These are phyloP conservation scores for Cucurbita moschata DNA, from an alignment of 306 rosid genomes.

Conservation along the genomic window DNA sequence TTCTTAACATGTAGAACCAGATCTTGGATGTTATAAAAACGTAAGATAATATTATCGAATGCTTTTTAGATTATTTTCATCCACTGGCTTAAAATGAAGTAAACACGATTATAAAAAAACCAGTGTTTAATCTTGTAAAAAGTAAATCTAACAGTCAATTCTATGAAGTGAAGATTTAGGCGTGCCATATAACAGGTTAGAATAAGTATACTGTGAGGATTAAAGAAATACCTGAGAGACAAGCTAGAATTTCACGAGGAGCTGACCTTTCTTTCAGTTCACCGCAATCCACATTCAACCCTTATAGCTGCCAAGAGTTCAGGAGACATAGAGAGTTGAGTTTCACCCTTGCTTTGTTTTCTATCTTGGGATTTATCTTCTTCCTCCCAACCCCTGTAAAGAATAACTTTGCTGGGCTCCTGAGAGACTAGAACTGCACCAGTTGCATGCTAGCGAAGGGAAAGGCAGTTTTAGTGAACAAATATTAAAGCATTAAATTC, in stretches of 20 bases:
- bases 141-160: background rate
- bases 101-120: background rate
- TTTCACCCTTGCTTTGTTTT: constrained; percentile 12
- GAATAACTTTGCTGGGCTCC: constrained; percentile 73
- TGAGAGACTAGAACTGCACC: constrained; percentile 77
- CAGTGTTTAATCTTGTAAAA: background rate
- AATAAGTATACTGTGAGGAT: background rate
- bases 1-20: background rate
- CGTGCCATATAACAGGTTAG: background rate
- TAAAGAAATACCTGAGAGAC: background rate
- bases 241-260: background rate
- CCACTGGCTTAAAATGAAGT: background rate
- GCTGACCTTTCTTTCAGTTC: background rate
- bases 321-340: constrained; percentile 35
- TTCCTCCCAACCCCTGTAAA: constrained; percentile 87
- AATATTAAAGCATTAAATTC: constrained; percentile 5
- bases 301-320: constrained; percentile 81
- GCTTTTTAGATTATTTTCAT: background rate
- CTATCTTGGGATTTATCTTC: constrained; percentile 17
- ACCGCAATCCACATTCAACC: constrained; percentile 64
- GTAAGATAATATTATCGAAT: no score
- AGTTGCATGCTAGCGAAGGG: constrained; percentile 47
- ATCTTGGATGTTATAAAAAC: background rate
- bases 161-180: background rate
- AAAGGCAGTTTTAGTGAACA: background rate